Evolutionary conservation across 306 rosid genomes (phyloP), one percentile per base, ranked within the genome.

Genomic region (Cicer yamashitae): DNA sequence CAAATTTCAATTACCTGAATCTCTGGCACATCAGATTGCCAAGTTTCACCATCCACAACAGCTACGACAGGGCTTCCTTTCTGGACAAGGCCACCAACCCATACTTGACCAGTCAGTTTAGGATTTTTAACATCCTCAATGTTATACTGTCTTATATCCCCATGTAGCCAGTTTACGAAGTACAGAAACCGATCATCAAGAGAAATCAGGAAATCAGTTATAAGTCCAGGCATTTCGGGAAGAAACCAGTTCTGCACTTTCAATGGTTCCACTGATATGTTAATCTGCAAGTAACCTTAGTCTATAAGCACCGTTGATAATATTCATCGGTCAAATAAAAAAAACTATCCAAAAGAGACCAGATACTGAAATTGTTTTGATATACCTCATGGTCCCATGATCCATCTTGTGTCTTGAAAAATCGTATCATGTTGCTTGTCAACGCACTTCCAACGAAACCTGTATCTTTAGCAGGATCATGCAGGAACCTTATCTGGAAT

Each of bases 171-270:
- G 88, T 94, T 94, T 84, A 82, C 94, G 10, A 89, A 79, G 85
- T 91, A 91, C 58, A 94, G 77, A 78, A 88, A 94, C 66, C 93
- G 96, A 62, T 91, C 98, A 66, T 94, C 97, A 8, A 94, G 94
- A 13, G 98, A 94, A 48, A 94, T 85, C 75, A 94, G 84, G 75
- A 91, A 90, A 81, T 91, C 96, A 38, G 97, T 94, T 54, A 91
- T 89, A 62, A 94, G 94, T 79, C 98, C 98, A 10, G 98, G 93
- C 98, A 94, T 85, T 79, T 94, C 96, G 11, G 97, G 96, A 79
- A 94, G 94, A 74, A 90, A 79, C 98, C 98, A 94, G 81, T 90
- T 94, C 67, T 90, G 89, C 81, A 94, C 98, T 86, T 91, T 89
- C 87, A 91, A 61, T 30, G 96, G 85, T 67, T 87, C 82, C 76